Evolutionary conservation across 2,329 filamentous ascomycete species (phyloP).

Genomic region (Ceratocystis ficicola): DNA sequence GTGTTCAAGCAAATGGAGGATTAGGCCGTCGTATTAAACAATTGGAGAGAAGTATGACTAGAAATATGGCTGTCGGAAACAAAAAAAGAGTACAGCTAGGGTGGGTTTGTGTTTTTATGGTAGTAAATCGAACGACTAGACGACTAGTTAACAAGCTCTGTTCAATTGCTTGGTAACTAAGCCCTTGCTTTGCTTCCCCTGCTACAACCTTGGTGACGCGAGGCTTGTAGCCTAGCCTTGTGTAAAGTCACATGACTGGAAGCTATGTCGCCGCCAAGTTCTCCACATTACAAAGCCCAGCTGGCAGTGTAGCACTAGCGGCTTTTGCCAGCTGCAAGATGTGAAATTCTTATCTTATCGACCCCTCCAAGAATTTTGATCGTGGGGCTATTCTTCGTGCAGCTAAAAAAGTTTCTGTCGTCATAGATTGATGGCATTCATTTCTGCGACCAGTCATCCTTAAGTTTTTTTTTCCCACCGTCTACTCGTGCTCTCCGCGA

Average conservation of each 20-base stretch:
- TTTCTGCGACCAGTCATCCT: background rate
- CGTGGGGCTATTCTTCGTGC: slow-evolving; percentile 16
- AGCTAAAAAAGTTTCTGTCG: slow-evolving; percentile 17
- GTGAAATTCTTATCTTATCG: slow-evolving; percentile 20
- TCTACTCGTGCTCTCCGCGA: background rate
- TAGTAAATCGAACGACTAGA: slow-evolving; percentile 9
- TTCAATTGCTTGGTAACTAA: background rate
- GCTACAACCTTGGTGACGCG: slow-evolving; percentile 28
- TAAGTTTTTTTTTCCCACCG: background rate
- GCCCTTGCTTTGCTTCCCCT: background rate
- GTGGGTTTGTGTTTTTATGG: slow-evolving; percentile 16
- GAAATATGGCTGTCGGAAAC: background rate
- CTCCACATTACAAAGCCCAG: background rate
- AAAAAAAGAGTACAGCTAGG: slow-evolving; percentile 13
- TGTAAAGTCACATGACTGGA: slow-evolving; percentile 17
- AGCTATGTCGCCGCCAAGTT: slow-evolving; percentile 3
- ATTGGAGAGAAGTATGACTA: slow-evolving; percentile 2
- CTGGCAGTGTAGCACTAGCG: background rate
- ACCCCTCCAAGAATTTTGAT: slow-evolving; percentile 15
- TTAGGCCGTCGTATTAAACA: background rate
- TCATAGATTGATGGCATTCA: slow-evolving; percentile 10
- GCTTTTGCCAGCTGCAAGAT: background rate
- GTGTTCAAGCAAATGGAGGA: slow-evolving; percentile 2
- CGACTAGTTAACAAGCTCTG: slow-evolving; percentile 16
- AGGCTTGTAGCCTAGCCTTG: slow-evolving; percentile 31